Percentiles rank a stretch among this genome's conserved stretches.
Evolutionary conservation across 2,329 filamentous ascomycete species (phyloP).

Genomic region (Alternaria ethzedia): DNA sequence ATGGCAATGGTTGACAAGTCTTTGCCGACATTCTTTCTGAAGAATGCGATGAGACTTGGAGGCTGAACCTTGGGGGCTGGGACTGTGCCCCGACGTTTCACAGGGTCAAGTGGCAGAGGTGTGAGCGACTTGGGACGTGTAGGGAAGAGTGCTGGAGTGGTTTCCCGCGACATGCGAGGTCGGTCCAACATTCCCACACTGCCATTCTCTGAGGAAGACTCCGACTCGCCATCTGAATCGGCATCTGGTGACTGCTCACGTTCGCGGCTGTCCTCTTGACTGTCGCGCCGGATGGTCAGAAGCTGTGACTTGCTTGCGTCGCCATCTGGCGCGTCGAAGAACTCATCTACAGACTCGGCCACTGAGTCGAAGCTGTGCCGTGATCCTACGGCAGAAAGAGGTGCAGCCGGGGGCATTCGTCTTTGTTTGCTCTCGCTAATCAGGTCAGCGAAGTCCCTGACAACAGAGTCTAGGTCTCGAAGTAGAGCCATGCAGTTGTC

Average conservation of each 20-base stretch:
- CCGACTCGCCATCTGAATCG: constrained; percentile 62
- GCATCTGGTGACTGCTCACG: constrained; percentile 48
- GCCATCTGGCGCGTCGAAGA: constrained; percentile 84
- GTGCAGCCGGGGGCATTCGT: constrained; percentile 62
- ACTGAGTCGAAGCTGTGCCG: constrained; percentile 77
- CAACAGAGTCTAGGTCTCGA: constrained; percentile 81
- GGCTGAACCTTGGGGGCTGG: constrained; percentile 77
- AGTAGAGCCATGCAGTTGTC: constrained; percentile 86
- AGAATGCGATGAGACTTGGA: constrained; percentile 89
- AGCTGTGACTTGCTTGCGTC: constrained; percentile 65
- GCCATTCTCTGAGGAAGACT: constrained; percentile 67
- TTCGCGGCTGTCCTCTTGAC: constrained; percentile 58
- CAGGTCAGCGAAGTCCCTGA: constrained; percentile 79
- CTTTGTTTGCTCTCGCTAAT: constrained; percentile 81
- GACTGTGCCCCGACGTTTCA: constrained; percentile 74
- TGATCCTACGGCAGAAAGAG: constrained; percentile 51
- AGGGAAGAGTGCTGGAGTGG: constrained; percentile 68
- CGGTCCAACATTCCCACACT: constrained; percentile 52
- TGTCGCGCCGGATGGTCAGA: constrained; percentile 74
- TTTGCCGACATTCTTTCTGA: constrained; percentile 97
- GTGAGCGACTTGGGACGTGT: constrained; percentile 74
- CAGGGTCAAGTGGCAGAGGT: constrained; percentile 75
- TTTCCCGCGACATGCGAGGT: constrained; percentile 39
- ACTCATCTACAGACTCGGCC: constrained; percentile 76
- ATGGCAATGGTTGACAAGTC: constrained; percentile 96